These are phyloP conservation scores for Silene conica DNA, from an alignment of 148 eudicot species.

Conservation along the genomic window DNA sequence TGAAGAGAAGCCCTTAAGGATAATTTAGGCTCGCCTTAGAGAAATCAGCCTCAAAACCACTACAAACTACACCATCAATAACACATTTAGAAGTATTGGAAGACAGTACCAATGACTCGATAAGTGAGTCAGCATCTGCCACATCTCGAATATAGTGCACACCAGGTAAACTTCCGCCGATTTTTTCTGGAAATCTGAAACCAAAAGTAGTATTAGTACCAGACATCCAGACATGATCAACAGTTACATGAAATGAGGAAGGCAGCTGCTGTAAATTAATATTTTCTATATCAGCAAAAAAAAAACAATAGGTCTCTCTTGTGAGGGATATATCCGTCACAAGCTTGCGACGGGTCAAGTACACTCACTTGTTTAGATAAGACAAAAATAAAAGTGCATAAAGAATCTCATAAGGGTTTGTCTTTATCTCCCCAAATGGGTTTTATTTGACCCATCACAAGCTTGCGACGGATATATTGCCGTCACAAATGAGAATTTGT, in stretches of 20 bases:
- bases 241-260: neutral
- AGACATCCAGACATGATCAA: neutral
- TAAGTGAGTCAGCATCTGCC: conserved; percentile 82
- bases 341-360: no score
- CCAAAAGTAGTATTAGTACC: conserved; percentile 12
- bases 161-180: conserved; percentile 89
- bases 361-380: no score
- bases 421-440: no score
- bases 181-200: conserved; percentile 83
- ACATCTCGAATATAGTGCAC: conserved; percentile 96
- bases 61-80: neutral
- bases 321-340: no score
- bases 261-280: neutral
- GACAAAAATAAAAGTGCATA: neutral
- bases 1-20: neutral
- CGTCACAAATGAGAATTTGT: no score
- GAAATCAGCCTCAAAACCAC: neutral
- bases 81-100: neutral
- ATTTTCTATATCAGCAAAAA: neutral
- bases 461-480: no score
- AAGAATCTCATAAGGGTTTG: no score
- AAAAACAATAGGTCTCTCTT: no score
- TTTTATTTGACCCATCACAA: no score
- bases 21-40: neutral
- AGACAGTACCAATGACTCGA: conserved; percentile 71